Conservation (phyloP, 2,329 filamentous ascomycete species). For the Cladosporium sp. region DNA sequence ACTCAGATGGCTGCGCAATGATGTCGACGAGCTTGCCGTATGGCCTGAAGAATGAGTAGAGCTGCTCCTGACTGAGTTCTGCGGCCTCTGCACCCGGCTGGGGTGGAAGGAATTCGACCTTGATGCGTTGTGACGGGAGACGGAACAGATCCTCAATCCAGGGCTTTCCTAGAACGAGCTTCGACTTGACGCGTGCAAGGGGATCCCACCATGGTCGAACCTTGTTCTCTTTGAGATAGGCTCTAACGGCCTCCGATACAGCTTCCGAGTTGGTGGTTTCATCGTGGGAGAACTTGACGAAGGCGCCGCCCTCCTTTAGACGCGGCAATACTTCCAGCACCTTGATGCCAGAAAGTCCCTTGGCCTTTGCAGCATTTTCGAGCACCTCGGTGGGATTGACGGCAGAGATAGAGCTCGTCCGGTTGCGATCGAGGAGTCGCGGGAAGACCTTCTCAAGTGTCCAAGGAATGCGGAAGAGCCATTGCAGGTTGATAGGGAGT, state of each 20-base stretch:
- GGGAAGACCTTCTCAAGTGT: constrained; percentile 47
- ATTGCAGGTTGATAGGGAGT: constrained; percentile 76
- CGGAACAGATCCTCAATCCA: constrained; percentile 94
- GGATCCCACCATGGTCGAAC: constrained; percentile 91
- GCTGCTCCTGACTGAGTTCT: constrained; percentile 80
- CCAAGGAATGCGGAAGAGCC: constrained; percentile 58
- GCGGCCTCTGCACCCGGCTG: constrained; percentile 69
- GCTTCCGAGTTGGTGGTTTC: constrained; percentile 51
- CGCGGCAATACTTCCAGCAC: constrained; percentile 81
- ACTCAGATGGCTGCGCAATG: constrained; percentile 76
- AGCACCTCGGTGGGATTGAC: constrained; percentile 60
- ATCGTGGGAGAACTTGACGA: constrained; percentile 76
- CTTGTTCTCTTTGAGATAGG: constrained; percentile 67
- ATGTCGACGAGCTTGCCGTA: constrained; percentile 94
- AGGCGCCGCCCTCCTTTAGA: constrained; percentile 88
- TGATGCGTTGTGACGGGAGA: constrained; percentile 73
- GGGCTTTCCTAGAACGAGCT: constrained; percentile 77
- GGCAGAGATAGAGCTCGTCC: constrained; percentile 54
- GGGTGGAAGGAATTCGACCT: constrained; percentile 80
- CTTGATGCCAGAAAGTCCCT: constrained; percentile 51
- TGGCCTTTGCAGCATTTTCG: constrained; percentile 42
- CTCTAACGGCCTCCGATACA: constrained; percentile 62
- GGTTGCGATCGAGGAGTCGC: constrained; percentile 53
- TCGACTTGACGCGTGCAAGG: constrained; percentile 68
- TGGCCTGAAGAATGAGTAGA: constrained; percentile 83